These are phyloP conservation scores for Pulveroboletus sp. DNA, from an alignment of 768 basidiomycete genomes.

Conservation along the genomic window DNA sequence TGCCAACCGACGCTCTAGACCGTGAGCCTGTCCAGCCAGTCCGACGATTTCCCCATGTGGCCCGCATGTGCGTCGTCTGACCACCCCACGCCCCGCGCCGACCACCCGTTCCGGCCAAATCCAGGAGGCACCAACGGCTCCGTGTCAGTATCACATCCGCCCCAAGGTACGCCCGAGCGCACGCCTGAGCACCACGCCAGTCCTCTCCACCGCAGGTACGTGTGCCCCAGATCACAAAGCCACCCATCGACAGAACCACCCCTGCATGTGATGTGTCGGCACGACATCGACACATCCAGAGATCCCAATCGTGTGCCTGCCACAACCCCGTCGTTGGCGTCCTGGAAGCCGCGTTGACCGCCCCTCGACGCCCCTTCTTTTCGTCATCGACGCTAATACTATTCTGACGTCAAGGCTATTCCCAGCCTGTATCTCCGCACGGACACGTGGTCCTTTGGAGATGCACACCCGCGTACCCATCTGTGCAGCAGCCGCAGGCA, in stretches of 20 bases:
- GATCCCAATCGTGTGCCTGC: too few species aligned
- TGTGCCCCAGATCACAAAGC: too few species aligned
- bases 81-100: background rate
- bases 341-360: slow-evolving; percentile 12
- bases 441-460: too few species aligned
- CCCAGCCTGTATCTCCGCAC: too few species aligned
- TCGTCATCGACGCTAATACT: background rate
- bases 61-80: too few species aligned
- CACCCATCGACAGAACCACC: background rate
- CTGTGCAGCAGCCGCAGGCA: background rate
- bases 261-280: too few species aligned
- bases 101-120: background rate
- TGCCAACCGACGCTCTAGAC: slow-evolving; percentile 19
- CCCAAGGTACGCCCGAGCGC: background rate
- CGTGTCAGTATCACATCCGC: background rate
- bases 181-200: background rate
- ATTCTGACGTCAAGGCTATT: background rate
- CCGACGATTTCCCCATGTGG: too few species aligned
- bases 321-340: too few species aligned
- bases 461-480: background rate
- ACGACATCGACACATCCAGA: background rate
- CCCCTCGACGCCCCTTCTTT: background rate
- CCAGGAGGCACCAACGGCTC: background rate
- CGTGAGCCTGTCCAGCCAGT: too few species aligned
- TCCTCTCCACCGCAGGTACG: too few species aligned